These are phyloP conservation scores for Echium plantagineum DNA, from an alignment of 257 asterid species.

Conservation along the genomic window DNA sequence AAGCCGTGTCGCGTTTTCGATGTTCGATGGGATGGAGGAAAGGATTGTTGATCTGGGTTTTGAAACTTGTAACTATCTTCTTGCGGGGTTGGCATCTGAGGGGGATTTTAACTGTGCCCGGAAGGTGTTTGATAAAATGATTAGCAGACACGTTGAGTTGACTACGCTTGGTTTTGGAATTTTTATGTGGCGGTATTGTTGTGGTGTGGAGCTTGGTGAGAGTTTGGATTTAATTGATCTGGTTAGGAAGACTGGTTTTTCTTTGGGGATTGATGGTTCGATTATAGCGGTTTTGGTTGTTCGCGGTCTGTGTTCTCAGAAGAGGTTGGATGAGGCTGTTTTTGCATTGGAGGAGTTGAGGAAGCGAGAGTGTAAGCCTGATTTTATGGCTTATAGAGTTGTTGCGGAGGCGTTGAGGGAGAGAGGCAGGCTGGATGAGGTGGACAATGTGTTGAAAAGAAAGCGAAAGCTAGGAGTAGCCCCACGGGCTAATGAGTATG, in stretches of 20 bases:
- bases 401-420: constrained; percentile 58
- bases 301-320: constrained; percentile 48
- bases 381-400: constrained; percentile 77
- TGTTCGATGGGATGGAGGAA: constrained; percentile 29
- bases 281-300: constrained; percentile 49
- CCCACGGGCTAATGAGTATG: constrained; percentile 53
- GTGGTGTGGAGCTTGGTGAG: constrained; percentile 33
- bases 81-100: constrained; percentile 55
- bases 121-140: constrained; percentile 66
- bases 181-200: constrained; percentile 53
- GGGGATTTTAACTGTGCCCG: constrained; percentile 37
- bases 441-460: constrained; percentile 53
- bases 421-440: constrained; percentile 43
- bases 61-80: constrained; percentile 62
- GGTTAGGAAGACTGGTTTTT: constrained; percentile 33
- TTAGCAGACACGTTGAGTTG: constrained; percentile 31
- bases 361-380: constrained; percentile 68
- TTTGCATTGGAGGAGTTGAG: constrained; percentile 57
- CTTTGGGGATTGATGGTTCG: constrained; percentile 55
- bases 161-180: constrained; percentile 74
- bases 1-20: constrained; percentile 40
- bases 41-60: constrained; percentile 32
- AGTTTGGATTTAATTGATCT: constrained; percentile 40
- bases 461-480: constrained; percentile 90
- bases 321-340: constrained; percentile 36